Conservation (phyloP, 2,329 filamentous ascomycete genomes). For the Geosmithia putterillii region DNA sequence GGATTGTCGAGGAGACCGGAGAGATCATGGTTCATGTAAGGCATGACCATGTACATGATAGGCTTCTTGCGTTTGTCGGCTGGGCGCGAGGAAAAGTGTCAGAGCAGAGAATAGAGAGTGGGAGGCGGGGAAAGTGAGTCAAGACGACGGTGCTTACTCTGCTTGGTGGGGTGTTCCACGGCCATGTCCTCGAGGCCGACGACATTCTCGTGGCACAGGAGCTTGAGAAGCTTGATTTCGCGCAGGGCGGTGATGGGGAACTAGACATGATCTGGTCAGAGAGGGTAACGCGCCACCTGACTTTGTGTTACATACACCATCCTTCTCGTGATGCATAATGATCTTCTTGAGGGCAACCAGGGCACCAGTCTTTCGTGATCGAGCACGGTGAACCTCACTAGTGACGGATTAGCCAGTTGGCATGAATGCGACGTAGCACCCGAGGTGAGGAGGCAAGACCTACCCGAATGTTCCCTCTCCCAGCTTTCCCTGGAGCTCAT, state of each 20-base stretch:
- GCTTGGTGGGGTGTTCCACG: conserved; percentile 61
- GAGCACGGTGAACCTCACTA: conserved; percentile 84
- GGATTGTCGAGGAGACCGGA: conserved; percentile 94
- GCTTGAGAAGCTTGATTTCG: conserved; percentile 94
- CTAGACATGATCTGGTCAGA: conserved; percentile 21
- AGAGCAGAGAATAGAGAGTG: neutral
- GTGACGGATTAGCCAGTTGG: neutral
- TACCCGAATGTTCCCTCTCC: conserved; percentile 94
- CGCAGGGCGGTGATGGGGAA: conserved; percentile 97
- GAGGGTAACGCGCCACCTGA: neutral
- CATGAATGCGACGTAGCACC: neutral
- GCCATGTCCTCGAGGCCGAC: conserved; percentile 90
- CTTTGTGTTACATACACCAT: conserved; percentile 50
- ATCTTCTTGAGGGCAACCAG: conserved; percentile 95
- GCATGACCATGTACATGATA: conserved; percentile 97
- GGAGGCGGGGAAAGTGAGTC: neutral
- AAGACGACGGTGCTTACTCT: conserved; percentile 28
- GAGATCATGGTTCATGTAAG: conserved; percentile 99
- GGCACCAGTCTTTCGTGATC: conserved; percentile 59
- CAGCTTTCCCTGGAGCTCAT: conserved; percentile 70
- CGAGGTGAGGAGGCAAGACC: conserved; percentile 10
- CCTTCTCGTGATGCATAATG: conserved; percentile 98
- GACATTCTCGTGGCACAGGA: conserved; percentile 84
- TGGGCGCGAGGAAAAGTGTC: conserved; percentile 15
- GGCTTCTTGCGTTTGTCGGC: conserved; percentile 69